phyloP scores from a whole-genome alignment of 768 basidiomycete species.

The Grammothele lineata region DNA sequence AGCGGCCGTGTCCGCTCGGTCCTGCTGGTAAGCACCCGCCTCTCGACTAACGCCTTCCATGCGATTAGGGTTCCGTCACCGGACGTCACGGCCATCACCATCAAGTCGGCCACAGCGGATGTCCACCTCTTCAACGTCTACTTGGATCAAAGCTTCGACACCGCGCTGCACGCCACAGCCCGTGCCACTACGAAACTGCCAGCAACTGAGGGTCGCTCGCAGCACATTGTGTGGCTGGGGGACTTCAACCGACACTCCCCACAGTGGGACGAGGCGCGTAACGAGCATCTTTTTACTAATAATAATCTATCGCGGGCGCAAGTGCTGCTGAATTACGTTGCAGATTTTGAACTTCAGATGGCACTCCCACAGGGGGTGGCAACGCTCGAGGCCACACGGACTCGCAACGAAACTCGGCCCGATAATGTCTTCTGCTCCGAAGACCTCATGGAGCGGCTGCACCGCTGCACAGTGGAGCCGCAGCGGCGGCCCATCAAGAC shows the following conservation, averaged over 20 bases:
- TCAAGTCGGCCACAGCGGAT: conserved; percentile 13
- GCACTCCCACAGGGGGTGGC: conserved; percentile 29
- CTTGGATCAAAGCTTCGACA: conserved; percentile 27
- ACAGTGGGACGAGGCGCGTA: conserved; percentile 32
- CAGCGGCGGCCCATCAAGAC: conserved; percentile 20
- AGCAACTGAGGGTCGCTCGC: background rate
- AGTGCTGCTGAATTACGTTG: conserved; percentile 25
- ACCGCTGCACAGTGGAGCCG: conserved; percentile 25
- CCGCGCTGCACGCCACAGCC: conserved; percentile 13
- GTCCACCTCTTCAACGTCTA: conserved; percentile 37
- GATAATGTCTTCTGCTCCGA: conserved; percentile 41
- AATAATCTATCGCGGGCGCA: conserved; percentile 20
- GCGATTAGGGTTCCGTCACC: conserved; percentile 5
- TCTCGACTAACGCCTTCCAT: conserved; percentile 12
- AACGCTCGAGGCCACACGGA: conserved; percentile 26
- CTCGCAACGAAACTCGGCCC: conserved; percentile 33
- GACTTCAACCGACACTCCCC: conserved; percentile 41
- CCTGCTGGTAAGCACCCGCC: conserved; percentile 8
- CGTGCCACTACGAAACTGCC: background rate
- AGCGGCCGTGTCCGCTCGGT: no score
- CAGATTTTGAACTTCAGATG: conserved; percentile 29
- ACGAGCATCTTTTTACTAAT: conserved; percentile 33
- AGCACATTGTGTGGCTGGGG: conserved; percentile 27
- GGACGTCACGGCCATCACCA: conserved; percentile 28
- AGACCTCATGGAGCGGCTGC: conserved; percentile 14